These are phyloP conservation scores for Tilletia setariae DNA, from an alignment of 1,284 basidiomycete species.

Conservation along the genomic window DNA sequence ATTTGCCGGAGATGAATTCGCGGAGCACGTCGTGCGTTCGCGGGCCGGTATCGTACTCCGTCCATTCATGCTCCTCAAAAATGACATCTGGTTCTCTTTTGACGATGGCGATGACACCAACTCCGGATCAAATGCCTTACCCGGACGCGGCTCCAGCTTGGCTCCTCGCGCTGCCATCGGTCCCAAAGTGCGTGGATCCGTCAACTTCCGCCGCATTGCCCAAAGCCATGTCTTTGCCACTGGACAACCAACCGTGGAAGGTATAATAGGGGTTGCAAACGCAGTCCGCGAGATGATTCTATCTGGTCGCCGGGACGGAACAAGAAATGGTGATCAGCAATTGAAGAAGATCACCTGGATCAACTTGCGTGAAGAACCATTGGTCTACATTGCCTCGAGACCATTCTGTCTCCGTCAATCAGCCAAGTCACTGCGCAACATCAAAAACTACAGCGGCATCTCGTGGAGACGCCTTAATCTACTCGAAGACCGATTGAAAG, in stretches of 20 bases:
- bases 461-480: constrained; percentile 44
- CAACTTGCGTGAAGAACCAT: constrained; percentile 79
- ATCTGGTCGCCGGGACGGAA: too few species aligned
- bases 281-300: constrained; percentile 5
- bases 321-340: not conserved
- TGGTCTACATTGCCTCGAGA: constrained; percentile 86
- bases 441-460: constrained; percentile 51
- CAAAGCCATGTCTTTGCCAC: constrained; percentile 67
- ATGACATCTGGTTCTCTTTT: constrained; percentile 52
- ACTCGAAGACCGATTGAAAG: constrained; percentile 79
- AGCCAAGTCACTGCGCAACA: constrained; percentile 48
- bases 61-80: constrained; percentile 49
- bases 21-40: constrained; percentile 52
- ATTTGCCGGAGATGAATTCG: constrained; percentile 47
- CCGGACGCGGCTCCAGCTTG: not conserved
- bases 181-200: constrained; percentile 71
- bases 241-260: constrained; percentile 85
- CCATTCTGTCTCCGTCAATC: constrained; percentile 58
- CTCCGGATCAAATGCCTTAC: not conserved
- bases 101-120: constrained; percentile 20
- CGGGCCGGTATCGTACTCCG: constrained; percentile 50
- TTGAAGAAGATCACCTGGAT: constrained; percentile 75
- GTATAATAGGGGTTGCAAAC: constrained; percentile 75
- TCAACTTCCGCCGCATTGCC: constrained; percentile 86
- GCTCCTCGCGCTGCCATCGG: not conserved